A percentile compares a stretch with the other conserved stretches of the same genome.
These are phyloP conservation scores for Agaricus subrufescens DNA, from an alignment of 768 basidiomycete species.

Conservation along the genomic window DNA sequence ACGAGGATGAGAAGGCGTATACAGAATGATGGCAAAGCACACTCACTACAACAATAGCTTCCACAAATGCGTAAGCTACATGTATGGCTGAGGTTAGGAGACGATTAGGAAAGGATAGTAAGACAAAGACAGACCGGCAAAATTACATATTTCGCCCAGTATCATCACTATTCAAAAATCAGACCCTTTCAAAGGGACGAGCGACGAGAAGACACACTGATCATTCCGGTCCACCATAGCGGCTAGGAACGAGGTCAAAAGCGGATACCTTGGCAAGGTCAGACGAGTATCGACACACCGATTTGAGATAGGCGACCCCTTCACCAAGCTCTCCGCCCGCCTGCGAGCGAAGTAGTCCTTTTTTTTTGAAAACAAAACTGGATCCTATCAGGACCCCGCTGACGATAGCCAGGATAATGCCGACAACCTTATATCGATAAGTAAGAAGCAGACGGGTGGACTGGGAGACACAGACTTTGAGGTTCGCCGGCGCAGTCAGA, in stretches of 20 bases:
- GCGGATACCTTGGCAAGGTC: not conserved
- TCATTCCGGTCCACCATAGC: constrained; percentile 96
- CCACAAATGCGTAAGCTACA: constrained; percentile 81
- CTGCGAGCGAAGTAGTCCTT: constrained; percentile 77
- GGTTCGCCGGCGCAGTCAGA: constrained; percentile 37
- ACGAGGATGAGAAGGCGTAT: not conserved
- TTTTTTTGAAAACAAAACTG: constrained; percentile 98
- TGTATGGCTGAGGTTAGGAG: constrained; percentile 12
- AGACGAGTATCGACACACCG: constrained; percentile 44
- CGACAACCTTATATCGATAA: constrained; percentile 48
- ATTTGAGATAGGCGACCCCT: constrained; percentile 94
- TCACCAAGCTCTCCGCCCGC: constrained; percentile 76
- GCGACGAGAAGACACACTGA: constrained; percentile 41
- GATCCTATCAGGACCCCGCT: constrained; percentile 89
- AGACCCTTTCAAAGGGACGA: not conserved
- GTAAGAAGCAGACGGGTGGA: not conserved
- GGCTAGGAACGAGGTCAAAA: constrained; percentile 35
- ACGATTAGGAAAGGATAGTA: constrained; percentile 9
- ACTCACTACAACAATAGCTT: constrained; percentile 87
- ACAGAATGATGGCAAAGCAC: not conserved
- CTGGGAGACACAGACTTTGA: constrained; percentile 38
- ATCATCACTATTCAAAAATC: constrained; percentile 69
- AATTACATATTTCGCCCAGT: constrained; percentile 83
- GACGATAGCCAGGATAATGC: constrained; percentile 67
- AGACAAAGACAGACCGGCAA: constrained; percentile 53